Base-by-base conservation (phyloP, 202 grass and related monocot species). In the Saccharum hybrid region DNA sequence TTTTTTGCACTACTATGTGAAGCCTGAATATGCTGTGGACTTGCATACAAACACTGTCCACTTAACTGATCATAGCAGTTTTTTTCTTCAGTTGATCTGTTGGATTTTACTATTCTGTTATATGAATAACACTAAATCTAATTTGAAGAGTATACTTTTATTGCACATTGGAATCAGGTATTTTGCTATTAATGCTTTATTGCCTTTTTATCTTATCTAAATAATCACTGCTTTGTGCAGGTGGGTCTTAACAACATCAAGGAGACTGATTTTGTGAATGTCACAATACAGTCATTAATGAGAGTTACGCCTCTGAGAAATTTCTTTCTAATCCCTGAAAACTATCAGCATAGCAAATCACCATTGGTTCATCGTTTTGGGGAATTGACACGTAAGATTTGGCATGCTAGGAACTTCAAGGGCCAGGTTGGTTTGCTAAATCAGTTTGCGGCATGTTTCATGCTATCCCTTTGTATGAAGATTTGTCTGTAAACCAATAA, bases 231-330 rank as follows among this genome's bases (percentile, higher is more conserved):
- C 52, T 30, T 11, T 79, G 46, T 87, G 82, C 72, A 98, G 96
- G 91, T 98, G 77, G 96, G 96, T 95, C 96, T 98, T 83, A 98
- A 98, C 83, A 98, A 98, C 84, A 98, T 98, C 57, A 94, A 98
- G 85, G 96, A 98, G 87, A 98, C 96, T 51, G 96, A 98, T 68
- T 98, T 98, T 88, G 79, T 98, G 67, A 98, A 98, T 68, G 96
- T 96, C 71, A 98, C 96, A 78, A 98, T 96, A 88, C 96, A 98
- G 66, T 96, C 93, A 33, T 74, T 98, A 68, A 98, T 98, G 96
- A 90, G 96, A 82, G 84, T 98, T 56, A 96, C 96, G 26, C 96
- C 96, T 83, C 80, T 98, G 81, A 93, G 96, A 82, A 98, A 98
- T 85, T 98, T 98, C 86, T 98, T 98, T 88, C 90, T 98, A 63